These are phyloP conservation scores for Teratosphaeria epicoccoides DNA, from an alignment of 2,329 filamentous ascomycete genomes.

Conservation along the genomic window DNA sequence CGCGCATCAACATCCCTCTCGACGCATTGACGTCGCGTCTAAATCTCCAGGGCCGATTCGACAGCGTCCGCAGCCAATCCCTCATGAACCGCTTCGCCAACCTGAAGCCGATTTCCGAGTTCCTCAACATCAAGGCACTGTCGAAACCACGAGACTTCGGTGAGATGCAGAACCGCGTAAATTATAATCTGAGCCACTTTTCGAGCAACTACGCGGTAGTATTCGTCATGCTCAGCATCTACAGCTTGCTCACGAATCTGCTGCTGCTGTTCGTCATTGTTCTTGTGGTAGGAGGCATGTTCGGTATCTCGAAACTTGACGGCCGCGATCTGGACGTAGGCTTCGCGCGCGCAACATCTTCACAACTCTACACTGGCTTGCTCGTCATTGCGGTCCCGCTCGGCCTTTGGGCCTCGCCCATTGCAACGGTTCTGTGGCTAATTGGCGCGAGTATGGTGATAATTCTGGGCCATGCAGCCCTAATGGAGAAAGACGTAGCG, in stretches of 20 bases:
- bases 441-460: constrained; percentile 89
- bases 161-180: constrained; percentile 83
- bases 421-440: constrained; percentile 83
- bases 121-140: constrained; percentile 88
- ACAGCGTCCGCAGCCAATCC: constrained; percentile 68
- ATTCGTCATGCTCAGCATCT: constrained; percentile 91
- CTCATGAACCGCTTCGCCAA: constrained; percentile 80
- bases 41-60: constrained; percentile 76
- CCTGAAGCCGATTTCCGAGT: constrained; percentile 81
- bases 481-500: constrained; percentile 98
- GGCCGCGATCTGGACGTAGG: constrained; percentile 83
- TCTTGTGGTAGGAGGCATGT: constrained; percentile 77
- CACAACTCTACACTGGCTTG: constrained; percentile 86
- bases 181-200: constrained; percentile 96
- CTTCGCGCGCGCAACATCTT: constrained; percentile 69
- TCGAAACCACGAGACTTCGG: constrained; percentile 88
- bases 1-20: constrained; percentile 79
- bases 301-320: constrained; percentile 78
- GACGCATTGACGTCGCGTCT: constrained; percentile 85
- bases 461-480: constrained; percentile 85
- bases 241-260: constrained; percentile 82
- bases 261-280: constrained; percentile 85
- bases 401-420: constrained; percentile 72
- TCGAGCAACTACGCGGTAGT: constrained; percentile 96
- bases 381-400: constrained; percentile 75